Conservation (phyloP, 2,329 filamentous ascomycete species). For the Fusarium chaquense region DNA sequence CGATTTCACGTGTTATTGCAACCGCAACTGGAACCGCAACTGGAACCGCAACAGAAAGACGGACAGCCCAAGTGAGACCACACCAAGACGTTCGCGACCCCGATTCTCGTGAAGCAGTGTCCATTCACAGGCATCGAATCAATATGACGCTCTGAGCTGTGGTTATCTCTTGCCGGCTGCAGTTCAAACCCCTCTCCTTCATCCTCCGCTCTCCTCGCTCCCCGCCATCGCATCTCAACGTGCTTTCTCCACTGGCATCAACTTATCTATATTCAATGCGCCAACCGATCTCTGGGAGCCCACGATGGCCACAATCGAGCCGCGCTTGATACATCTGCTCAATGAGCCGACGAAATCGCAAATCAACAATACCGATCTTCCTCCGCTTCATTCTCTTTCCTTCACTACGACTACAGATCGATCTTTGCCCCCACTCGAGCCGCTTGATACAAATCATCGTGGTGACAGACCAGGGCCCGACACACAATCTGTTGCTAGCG, state of each 20-base stretch:
- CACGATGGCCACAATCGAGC: conserved; percentile 75
- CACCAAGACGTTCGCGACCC: conserved; percentile 40
- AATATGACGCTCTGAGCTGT: conserved; percentile 42
- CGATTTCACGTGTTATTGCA: conserved; percentile 50
- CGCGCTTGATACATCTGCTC: conserved; percentile 73
- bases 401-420: conserved; percentile 59
- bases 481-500: conserved; percentile 26
- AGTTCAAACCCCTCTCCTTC: conserved; percentile 20
- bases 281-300: conserved; percentile 44
- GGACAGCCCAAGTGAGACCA: conserved; percentile 45
- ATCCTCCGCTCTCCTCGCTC: conserved; percentile 15
- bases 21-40: conserved; percentile 31
- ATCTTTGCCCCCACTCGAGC: conserved; percentile 65
- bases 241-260: conserved; percentile 18
- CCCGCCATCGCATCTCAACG: conserved; percentile 7
- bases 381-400: conserved; percentile 63
- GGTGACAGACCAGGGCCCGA: conserved; percentile 52
- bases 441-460: conserved; percentile 60
- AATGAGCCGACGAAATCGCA: conserved; percentile 67
- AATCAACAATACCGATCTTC: conserved; percentile 64
- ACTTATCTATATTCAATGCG: conserved; percentile 49
- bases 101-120: conserved; percentile 40
- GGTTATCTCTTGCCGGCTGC: conserved; percentile 38
- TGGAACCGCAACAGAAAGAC: conserved; percentile 36
- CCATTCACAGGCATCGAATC: conserved; percentile 17